A percentile compares a stretch with the other conserved stretches of the same genome.
phyloP scores from a whole-genome alignment of 306 rosid species.

The Styphnolobium japonicum region DNA sequence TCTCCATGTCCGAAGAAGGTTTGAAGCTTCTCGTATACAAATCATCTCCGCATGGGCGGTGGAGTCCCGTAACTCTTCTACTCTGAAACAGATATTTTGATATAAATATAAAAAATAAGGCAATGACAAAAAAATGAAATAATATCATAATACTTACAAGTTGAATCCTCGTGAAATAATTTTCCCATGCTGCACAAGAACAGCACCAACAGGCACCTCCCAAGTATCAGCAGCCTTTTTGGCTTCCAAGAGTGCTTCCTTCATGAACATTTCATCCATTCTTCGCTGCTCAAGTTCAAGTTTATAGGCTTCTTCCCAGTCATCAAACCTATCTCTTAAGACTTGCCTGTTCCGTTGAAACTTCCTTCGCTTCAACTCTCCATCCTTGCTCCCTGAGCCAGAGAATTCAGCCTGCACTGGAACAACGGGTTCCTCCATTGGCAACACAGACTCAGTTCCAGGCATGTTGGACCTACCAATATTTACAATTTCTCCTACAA shows the following conservation, averaged over 20 bases:
- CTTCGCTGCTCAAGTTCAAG: slow-evolving; percentile 66
- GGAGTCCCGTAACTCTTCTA: slow-evolving; percentile 90
- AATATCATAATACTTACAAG: slow-evolving; percentile 59
- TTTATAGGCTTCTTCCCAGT: slow-evolving; percentile 89
- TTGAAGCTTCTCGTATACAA: slow-evolving; percentile 94
- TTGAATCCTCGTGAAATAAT: slow-evolving; percentile 89
- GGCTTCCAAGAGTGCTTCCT: slow-evolving; percentile 92
- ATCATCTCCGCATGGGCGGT: slow-evolving; percentile 98
- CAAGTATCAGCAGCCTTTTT: slow-evolving; percentile 91
- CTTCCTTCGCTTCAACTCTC: slow-evolving; percentile 75
- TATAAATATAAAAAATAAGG: slow-evolving; percentile 15
- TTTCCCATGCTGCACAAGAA: slow-evolving; percentile 84
- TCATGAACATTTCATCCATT: slow-evolving; percentile 87
- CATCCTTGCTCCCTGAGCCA: slow-evolving; percentile 47
- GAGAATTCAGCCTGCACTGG: slow-evolving; percentile 43
- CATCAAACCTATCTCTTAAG: slow-evolving; percentile 71
- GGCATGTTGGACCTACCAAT: slow-evolving; percentile 29
- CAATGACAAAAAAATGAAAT: slow-evolving; percentile 6
- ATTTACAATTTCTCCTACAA: slow-evolving; percentile 35
- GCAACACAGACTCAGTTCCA: slow-evolving; percentile 41
- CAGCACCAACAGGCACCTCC: slow-evolving; percentile 99
- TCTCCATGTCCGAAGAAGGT: slow-evolving; percentile 79
- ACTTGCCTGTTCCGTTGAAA: slow-evolving; percentile 77
- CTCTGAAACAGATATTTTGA: slow-evolving; percentile 54
- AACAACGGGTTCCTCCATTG: slow-evolving; percentile 36